Evolutionary conservation across 2,329 filamentous ascomycete species (phyloP).

Genomic region (Didymella lethalis): DNA sequence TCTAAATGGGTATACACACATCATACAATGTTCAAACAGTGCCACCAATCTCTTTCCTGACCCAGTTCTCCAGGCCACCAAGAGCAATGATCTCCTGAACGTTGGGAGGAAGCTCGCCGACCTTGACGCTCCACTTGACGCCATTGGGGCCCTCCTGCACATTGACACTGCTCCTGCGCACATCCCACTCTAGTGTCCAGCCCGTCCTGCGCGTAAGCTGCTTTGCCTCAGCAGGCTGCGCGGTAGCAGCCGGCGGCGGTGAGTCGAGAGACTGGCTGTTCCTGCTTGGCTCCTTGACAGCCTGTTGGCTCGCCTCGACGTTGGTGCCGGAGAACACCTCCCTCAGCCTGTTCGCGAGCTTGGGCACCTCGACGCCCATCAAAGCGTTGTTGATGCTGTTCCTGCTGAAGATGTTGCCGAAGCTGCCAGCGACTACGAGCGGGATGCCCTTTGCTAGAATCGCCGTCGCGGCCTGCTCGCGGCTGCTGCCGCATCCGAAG

Average conservation of each 20-base stretch:
- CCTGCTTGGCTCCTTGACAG: constrained; percentile 60
- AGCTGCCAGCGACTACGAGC: constrained; percentile 80
- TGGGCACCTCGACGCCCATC: constrained; percentile 74
- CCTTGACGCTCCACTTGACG: constrained; percentile 76
- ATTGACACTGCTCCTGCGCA: constrained; percentile 72
- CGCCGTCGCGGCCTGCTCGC: constrained; percentile 89
- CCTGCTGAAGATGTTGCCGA: constrained; percentile 82
- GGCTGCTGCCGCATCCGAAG: constrained; percentile 82
- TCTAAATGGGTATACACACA: constrained; percentile 31
- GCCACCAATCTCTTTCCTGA: constrained; percentile 70
- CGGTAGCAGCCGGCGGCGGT: constrained; percentile 48
- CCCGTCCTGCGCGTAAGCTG: constrained; percentile 75
- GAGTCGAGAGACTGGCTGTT: constrained; percentile 62
- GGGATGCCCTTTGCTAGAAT: constrained; percentile 82
- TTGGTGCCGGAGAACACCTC: constrained; percentile 61
- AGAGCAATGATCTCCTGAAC: constrained; percentile 70
- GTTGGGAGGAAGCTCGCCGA: constrained; percentile 83
- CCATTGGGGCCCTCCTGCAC: constrained; percentile 75
- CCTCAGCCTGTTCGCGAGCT: constrained; percentile 70
- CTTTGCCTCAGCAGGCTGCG: constrained; percentile 58
- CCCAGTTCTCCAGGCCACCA: constrained; percentile 84
- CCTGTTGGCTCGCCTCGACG: constrained; percentile 43
- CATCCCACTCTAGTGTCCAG: constrained; percentile 85
- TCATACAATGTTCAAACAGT: constrained; percentile 30
- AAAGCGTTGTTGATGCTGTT: constrained; percentile 84